phyloP scores from a whole-genome alignment of 2,329 filamentous ascomycete genomes.

The Xylogone sp. region DNA sequence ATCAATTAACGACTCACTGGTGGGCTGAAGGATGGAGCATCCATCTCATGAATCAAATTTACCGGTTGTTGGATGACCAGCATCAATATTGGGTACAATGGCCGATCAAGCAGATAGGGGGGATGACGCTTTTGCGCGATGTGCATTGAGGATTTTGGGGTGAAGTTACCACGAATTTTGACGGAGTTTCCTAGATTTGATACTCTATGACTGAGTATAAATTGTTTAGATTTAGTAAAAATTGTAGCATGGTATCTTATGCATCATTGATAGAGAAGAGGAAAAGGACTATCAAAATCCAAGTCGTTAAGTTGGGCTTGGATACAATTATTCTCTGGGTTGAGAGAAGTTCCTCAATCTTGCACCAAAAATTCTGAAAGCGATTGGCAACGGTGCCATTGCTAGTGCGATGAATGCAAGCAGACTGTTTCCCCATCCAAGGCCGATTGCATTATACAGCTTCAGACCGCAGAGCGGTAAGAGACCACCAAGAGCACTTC shows the following conservation, averaged over 20 bases:
- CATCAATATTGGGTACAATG: neutral
- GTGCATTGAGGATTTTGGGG: too few species aligned
- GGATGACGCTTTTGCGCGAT: too few species aligned
- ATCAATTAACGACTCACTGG: slow-evolving; percentile 7
- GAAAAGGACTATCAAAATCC: too few species aligned
- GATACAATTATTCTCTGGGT: too few species aligned
- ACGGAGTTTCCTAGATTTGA: too few species aligned
- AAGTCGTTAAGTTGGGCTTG: too few species aligned
- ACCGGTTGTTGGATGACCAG: neutral
- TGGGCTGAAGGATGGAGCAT: neutral
- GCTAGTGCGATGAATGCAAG: slow-evolving; percentile 44
- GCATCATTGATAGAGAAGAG: too few species aligned
- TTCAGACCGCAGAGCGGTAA: slow-evolving; percentile 45
- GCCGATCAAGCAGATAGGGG: neutral
- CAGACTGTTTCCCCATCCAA: slow-evolving; percentile 44
- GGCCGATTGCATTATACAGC: slow-evolving; percentile 37
- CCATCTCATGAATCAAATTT: neutral
- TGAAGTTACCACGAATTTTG: too few species aligned
- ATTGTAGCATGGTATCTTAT: too few species aligned
- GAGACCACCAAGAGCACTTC: slow-evolving; percentile 43
- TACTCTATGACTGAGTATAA: too few species aligned
- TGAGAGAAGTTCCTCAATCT: slow-evolving; percentile 36
- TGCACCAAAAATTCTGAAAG: slow-evolving; percentile 39
- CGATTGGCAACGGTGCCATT: slow-evolving; percentile 41
- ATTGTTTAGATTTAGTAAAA: too few species aligned